phyloP scores from a whole-genome alignment of 2,329 filamentous ascomycete genomes.

The Fusarium cicatricum region DNA sequence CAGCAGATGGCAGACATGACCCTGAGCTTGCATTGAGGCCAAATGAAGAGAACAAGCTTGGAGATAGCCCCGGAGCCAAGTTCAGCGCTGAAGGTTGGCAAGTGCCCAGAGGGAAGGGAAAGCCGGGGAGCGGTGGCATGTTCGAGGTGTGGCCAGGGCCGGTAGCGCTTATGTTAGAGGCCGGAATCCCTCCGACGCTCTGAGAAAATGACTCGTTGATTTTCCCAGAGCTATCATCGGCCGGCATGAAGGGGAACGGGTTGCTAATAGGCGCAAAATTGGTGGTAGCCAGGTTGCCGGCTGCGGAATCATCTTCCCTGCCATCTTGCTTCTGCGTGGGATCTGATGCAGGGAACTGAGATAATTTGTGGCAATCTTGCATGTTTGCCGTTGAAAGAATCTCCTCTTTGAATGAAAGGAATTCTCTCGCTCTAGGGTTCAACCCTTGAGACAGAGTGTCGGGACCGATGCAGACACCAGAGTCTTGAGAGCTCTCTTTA shows the following conservation, averaged over 20 bases:
- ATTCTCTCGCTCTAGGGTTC: conserved; percentile 48
- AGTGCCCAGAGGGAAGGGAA: background rate
- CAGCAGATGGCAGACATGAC: background rate
- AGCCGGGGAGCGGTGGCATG: background rate
- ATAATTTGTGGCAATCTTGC: background rate
- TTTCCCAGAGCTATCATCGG: background rate
- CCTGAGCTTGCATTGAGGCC: background rate
- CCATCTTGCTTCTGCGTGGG: background rate
- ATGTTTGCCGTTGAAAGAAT: background rate
- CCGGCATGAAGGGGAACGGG: background rate
- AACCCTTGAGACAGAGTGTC: conserved; percentile 27
- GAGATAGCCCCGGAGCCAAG: background rate
- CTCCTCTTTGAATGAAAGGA: conserved; percentile 40
- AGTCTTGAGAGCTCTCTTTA: conserved; percentile 30
- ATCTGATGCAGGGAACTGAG: background rate
- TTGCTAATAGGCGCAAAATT: background rate
- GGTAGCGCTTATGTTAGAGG: background rate
- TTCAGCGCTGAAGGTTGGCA: conserved; percentile 2
- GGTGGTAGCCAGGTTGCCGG: background rate
- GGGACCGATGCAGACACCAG: conserved; percentile 21
- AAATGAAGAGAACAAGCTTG: conserved; percentile 16
- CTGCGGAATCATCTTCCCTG: background rate
- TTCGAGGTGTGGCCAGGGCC: background rate
- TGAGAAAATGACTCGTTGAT: background rate
- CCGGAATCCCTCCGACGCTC: background rate